Base-by-base conservation (phyloP, 306 rosid genomes). In the Lagenaria siceraria region DNA sequence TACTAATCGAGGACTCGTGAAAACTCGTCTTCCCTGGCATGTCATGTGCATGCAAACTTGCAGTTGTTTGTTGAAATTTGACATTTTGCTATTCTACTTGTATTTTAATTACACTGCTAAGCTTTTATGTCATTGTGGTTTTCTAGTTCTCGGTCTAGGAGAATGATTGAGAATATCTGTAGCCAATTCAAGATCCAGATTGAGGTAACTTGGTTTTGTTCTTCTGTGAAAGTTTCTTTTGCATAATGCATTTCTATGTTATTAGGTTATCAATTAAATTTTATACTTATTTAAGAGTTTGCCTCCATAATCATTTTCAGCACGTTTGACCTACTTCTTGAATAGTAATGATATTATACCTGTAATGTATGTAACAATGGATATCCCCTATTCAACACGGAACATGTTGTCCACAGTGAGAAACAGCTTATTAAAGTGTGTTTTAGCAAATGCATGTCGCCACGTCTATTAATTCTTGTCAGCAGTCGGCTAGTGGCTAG, bases 141-240 rank as follows among this genome's bases (percentile, higher is more conserved):
- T 85, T 81, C 76, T 25, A 95, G 98, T 58, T 95, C 91, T 13
- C 88, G 96, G 77, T 90, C 95, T 31, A 87, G 89, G 82, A 89
- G 89, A 84, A 83, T 95, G 80, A 83, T 95, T 65, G 96, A 90
- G 76, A 89, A 84, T 78, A 84, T 89, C 25, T 18, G 88, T 66
- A 81, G 80, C 81, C 86, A 90, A 81, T 92, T 86, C 83, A 90
- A 90, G 85, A 87, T 95, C 77, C 79, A 81, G 76, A 82, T 95
- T 62, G 89, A 90, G 88, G 98, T 90, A 79, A 85, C 19, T 27
- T 77, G 42, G 11, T 43, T 69, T 33, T 42, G 35, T 58, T 58
- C 22, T 10, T 56, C 5, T 53, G 31, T 74, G 21, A 74, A 74
- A 29, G 43, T 73, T 68, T 46, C 21, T 70, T 71, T 46, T 46